phyloP scores from a whole-genome alignment of 2,329 filamentous ascomycete species.

The Zalaria sp. region DNA sequence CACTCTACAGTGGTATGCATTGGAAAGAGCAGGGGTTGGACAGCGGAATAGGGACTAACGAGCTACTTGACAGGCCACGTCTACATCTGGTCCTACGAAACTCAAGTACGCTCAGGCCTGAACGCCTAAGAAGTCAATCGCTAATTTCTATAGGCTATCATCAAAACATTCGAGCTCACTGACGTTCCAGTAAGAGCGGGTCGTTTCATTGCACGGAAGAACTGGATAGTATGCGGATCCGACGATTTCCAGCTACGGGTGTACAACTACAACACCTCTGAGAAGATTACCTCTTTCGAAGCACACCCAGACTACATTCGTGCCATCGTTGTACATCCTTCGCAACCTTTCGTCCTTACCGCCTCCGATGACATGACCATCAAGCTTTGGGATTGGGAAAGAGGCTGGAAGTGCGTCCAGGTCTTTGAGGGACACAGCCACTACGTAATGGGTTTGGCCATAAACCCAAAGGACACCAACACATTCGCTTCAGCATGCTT shows the following conservation, averaged over 20 bases:
- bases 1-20: constrained; percentile 75
- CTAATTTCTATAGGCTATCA: constrained; percentile 49
- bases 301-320: constrained; percentile 98
- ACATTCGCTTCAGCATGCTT: constrained; percentile 63
- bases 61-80: constrained; percentile 58
- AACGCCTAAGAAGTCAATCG: constrained; percentile 5
- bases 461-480: constrained; percentile 87
- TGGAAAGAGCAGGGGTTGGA: background rate
- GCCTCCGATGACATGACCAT: constrained; percentile 98
- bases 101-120: constrained; percentile 35
- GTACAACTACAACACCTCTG: constrained; percentile 98
- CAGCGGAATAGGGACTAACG: background rate
- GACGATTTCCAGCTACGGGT: constrained; percentile 83
- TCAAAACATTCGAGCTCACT: constrained; percentile 98
- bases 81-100: constrained; percentile 98
- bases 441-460: constrained; percentile 92
- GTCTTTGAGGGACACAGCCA: constrained; percentile 93
- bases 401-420: constrained; percentile 93
- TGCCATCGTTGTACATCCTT: constrained; percentile 88
- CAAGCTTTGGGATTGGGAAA: constrained; percentile 98
- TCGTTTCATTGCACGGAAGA: constrained; percentile 93
- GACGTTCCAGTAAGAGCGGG: constrained; percentile 96
- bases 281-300: constrained; percentile 95
- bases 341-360: constrained; percentile 88
- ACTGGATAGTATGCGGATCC: constrained; percentile 65